phyloP scores from a whole-genome alignment of 371 early-diverging fungal genomes.

The Saksenaea vasiformis region DNA sequence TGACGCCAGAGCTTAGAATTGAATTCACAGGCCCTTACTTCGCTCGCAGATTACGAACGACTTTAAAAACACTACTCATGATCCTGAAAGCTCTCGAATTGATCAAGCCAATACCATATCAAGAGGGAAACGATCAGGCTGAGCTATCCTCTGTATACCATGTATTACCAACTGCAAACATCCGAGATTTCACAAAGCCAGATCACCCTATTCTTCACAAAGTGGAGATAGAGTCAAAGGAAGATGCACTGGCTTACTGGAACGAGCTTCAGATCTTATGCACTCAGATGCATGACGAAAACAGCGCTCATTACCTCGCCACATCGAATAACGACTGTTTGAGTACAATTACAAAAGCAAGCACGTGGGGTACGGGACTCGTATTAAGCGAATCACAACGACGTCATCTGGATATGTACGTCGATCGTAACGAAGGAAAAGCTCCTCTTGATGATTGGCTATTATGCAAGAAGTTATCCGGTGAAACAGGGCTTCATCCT shows the following conservation, averaged over 20 bases:
- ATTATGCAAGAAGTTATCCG: constrained; percentile 12
- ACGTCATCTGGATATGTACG: constrained; percentile 9
- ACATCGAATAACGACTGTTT: background rate
- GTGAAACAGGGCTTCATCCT: constrained; percentile 9
- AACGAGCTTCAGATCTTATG: constrained; percentile 22
- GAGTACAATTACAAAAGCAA: constrained; percentile 8
- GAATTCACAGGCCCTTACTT: background rate
- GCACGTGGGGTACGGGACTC: constrained; percentile 13
- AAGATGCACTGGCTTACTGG: constrained; percentile 18
- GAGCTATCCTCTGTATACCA: background rate
- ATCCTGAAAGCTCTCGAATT: constrained; percentile 18
- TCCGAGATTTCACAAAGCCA: constrained; percentile 12
- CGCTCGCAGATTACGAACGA: constrained; percentile 7
- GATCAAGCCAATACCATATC: background rate
- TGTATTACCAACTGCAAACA: background rate
- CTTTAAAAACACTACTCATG: constrained; percentile 3
- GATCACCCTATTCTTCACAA: constrained; percentile 13
- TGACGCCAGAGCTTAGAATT: constrained; percentile 11
- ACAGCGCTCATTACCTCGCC: background rate
- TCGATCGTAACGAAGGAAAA: constrained; percentile 4
- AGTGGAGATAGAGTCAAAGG: background rate
- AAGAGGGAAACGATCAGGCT: background rate
- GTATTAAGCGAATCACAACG: constrained; percentile 14
- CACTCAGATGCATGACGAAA: constrained; percentile 6
- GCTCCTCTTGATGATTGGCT: constrained; percentile 14